Evolutionary conservation across 2,329 filamentous ascomycete genomes (phyloP).

Genomic region (Fusarium sp.): DNA sequence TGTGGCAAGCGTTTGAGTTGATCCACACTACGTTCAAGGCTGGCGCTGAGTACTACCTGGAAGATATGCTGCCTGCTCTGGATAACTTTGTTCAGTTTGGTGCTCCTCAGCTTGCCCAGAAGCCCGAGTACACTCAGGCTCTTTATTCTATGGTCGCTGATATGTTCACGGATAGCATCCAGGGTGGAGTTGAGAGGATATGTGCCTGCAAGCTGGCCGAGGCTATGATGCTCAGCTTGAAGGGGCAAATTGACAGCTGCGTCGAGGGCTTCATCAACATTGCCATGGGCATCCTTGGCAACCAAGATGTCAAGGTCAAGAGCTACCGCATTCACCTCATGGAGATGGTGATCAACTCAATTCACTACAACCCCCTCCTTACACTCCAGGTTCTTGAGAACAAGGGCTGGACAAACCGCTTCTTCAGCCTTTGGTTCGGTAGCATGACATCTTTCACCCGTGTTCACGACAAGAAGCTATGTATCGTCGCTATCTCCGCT

Average conservation of each 20-base stretch:
- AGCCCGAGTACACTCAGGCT: conserved; percentile 87
- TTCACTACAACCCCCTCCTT: conserved; percentile 95
- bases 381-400: conserved; percentile 88
- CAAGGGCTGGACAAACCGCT: conserved; percentile 97
- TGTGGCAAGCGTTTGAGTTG: conserved; percentile 98
- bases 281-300: conserved; percentile 84
- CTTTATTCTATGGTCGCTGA: conserved; percentile 94
- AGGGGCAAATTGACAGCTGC: conserved; percentile 88
- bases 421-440: conserved; percentile 98
- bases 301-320: conserved; percentile 85
- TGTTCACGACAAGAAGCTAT: conserved; percentile 98
- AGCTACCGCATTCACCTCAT: conserved; percentile 96
- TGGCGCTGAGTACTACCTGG: conserved; percentile 94
- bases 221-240: conserved; percentile 95
- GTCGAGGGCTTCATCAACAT: conserved; percentile 90
- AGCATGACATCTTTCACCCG: conserved; percentile 93
- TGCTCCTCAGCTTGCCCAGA: conserved; percentile 81
- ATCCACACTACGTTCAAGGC: conserved; percentile 98
- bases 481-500: conserved; percentile 90
- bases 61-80: conserved; percentile 97
- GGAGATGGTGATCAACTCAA: conserved; percentile 98
- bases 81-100: conserved; percentile 99
- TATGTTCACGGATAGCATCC: conserved; percentile 93
- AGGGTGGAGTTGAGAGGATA: conserved; percentile 93
- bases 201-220: conserved; percentile 98